Percentiles rank a stretch among this genome's conserved stretches.
These are phyloP conservation scores for Pulveroboletus sp. DNA, from an alignment of 768 basidiomycete species.

Conservation along the genomic window DNA sequence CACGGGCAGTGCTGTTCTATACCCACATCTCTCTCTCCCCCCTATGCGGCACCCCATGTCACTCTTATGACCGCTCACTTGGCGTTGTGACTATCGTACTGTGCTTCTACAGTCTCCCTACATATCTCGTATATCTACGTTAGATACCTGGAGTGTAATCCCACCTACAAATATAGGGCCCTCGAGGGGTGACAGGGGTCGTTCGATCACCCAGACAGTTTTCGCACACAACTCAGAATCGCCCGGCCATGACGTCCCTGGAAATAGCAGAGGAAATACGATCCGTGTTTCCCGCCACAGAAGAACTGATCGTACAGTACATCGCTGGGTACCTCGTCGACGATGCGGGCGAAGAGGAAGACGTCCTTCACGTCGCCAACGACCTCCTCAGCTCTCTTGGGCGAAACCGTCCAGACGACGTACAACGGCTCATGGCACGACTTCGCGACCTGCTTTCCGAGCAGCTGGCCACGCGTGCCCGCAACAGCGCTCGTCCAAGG, in stretches of 20 bases:
- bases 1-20: constrained; percentile 5
- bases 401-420: constrained; percentile 49
- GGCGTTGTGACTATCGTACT: constrained; percentile 19
- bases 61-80: constrained; percentile 6
- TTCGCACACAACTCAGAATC: neutral
- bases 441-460: constrained; percentile 63
- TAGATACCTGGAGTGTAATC: constrained; percentile 18
- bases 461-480: constrained; percentile 53
- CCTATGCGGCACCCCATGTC: constrained; percentile 20
- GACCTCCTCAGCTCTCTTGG: constrained; percentile 75
- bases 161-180: neutral
- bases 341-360: constrained; percentile 85
- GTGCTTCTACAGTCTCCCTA: constrained; percentile 20
- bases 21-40: constrained; percentile 17
- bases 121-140: constrained; percentile 15
- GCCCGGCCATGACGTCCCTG: constrained; percentile 54
- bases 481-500: constrained; percentile 58
- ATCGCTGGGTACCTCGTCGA: constrained; percentile 85
- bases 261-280: constrained; percentile 81
- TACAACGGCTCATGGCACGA: constrained; percentile 63
- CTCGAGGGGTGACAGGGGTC: neutral
- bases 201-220: neutral
- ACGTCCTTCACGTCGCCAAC: constrained; percentile 72
- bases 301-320: constrained; percentile 83
- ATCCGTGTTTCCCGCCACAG: constrained; percentile 63